phyloP scores from a whole-genome alignment of 2,329 filamentous ascomycete species.

The Hypoxylon sp. region DNA sequence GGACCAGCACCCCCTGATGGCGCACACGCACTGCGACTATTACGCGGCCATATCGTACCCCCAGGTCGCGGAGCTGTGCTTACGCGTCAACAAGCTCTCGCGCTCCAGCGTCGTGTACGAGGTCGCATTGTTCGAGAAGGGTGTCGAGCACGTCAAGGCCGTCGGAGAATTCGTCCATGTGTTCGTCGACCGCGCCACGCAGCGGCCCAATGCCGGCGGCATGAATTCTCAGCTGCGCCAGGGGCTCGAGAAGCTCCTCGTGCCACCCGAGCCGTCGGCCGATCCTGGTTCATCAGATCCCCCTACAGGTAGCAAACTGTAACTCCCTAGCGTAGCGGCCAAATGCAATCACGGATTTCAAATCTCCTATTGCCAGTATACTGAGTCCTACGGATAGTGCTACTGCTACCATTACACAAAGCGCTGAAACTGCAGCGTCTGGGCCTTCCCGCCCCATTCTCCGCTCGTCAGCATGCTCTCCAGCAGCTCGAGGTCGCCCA shows the following conservation, averaged over 20 bases:
- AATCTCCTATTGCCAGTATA: not conserved
- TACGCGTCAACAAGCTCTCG: conserved; percentile 85
- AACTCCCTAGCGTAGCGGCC: too few species aligned
- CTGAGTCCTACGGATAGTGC: not conserved
- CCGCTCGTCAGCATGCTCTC: conserved; percentile 60
- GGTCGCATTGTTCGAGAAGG: conserved; percentile 82
- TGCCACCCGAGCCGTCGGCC: conserved; percentile 30
- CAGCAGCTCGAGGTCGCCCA: conserved; percentile 68
- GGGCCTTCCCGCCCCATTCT: conserved; percentile 51
- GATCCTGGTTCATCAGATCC: conserved; percentile 2
- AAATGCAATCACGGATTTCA: too few species aligned
- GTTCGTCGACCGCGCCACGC: conserved; percentile 79
- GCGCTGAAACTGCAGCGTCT: conserved; percentile 52
- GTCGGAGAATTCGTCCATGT: conserved; percentile 90
- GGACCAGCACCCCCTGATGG: conserved; percentile 80
- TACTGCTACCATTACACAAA: conserved; percentile 22
- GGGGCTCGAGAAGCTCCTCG: conserved; percentile 65
- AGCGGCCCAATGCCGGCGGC: conserved; percentile 70
- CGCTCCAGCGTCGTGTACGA: conserved; percentile 91
- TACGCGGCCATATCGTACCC: conserved; percentile 85
- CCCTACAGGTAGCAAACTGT: conserved; percentile 42
- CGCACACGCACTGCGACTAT: conserved; percentile 86
- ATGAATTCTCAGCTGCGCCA: conserved; percentile 67
- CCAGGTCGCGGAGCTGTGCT: conserved; percentile 78
- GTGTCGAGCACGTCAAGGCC: conserved; percentile 76